Conservation (phyloP, 2,329 filamentous ascomycete genomes). For the Fonsecaea monophora region DNA sequence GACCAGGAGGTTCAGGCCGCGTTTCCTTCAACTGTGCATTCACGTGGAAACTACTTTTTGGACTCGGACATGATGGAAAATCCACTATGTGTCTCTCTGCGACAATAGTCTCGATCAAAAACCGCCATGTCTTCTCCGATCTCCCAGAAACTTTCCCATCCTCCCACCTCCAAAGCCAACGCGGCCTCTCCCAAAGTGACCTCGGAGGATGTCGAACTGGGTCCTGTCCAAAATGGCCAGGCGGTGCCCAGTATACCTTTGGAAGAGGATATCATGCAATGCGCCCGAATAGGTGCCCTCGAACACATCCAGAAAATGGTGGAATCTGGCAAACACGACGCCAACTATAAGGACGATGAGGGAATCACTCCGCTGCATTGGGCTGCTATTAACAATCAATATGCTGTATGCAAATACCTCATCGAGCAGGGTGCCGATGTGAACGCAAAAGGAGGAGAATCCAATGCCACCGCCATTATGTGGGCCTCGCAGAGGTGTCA, state of each 20-base stretch:
- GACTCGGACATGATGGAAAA: slow-evolving; percentile 14
- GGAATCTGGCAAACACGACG: slow-evolving; percentile 79
- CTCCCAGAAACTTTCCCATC: slow-evolving; percentile 30
- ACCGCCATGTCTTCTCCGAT: slow-evolving; percentile 32
- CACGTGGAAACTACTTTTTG: not conserved
- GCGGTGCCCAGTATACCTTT: slow-evolving; percentile 50
- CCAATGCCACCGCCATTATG: slow-evolving; percentile 88
- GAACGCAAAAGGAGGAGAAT: slow-evolving; percentile 94
- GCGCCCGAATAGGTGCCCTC: slow-evolving; percentile 87
- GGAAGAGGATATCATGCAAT: slow-evolving; percentile 91
- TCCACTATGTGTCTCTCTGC: slow-evolving; percentile 23
- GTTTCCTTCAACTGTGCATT: slow-evolving; percentile 2
- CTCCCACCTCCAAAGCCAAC: slow-evolving; percentile 34
- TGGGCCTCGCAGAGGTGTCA: slow-evolving; percentile 97
- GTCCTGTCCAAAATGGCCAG: slow-evolving; percentile 39
- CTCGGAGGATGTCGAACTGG: slow-evolving; percentile 39
- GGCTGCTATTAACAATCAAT: slow-evolving; percentile 99
- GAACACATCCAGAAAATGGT: slow-evolving; percentile 87
- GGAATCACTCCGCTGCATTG: slow-evolving; percentile 96
- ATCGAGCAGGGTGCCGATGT: slow-evolving; percentile 85
- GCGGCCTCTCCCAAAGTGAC: slow-evolving; percentile 32
- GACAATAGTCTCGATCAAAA: slow-evolving; percentile 5
- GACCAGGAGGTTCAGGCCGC: not conserved
- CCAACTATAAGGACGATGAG: slow-evolving; percentile 84
- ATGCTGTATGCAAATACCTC: slow-evolving; percentile 94